These are phyloP conservation scores for Geotrichum reessii DNA, from an alignment of 1,139 yeast species.

Conservation along the genomic window DNA sequence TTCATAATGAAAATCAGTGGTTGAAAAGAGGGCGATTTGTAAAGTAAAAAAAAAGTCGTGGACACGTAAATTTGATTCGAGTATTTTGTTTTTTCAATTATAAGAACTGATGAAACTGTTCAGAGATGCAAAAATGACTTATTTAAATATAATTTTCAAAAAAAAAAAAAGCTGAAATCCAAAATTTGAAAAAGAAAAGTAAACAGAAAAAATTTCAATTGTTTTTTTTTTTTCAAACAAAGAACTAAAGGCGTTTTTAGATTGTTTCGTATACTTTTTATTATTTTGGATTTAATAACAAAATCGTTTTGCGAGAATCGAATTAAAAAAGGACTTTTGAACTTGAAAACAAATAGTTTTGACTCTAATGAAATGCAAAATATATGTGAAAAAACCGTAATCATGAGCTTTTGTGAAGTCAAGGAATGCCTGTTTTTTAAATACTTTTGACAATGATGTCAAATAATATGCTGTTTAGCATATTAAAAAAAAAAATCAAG, in stretches of 20 bases:
- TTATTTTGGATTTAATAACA: not conserved
- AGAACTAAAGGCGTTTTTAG: not conserved
- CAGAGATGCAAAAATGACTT: not conserved
- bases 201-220: not conserved
- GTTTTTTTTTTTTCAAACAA: not conserved
- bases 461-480: not conserved
- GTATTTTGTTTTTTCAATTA: not conserved
- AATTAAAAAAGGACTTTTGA: not conserved
- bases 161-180: not conserved
- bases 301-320: not conserved
- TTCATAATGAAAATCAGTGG: not conserved
- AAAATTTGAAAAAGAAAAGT: not conserved
- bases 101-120: too few relatives aligned
- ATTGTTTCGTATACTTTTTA: not conserved
- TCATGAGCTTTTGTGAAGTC: not conserved
- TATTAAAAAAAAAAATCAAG: not conserved
- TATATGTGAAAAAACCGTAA: too few relatives aligned
- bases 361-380: too few relatives aligned
- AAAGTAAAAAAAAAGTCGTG: not conserved
- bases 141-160: not conserved
- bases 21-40: not conserved
- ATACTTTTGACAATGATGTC: not conserved
- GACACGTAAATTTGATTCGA: not conserved
- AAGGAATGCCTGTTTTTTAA: not conserved
- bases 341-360: not conserved